Evolutionary conservation across 225 moss, liverwort and hornwort genomes (phyloP), one percentile per base, ranked within the genome.

Genomic region (Lunularia cruciata): DNA sequence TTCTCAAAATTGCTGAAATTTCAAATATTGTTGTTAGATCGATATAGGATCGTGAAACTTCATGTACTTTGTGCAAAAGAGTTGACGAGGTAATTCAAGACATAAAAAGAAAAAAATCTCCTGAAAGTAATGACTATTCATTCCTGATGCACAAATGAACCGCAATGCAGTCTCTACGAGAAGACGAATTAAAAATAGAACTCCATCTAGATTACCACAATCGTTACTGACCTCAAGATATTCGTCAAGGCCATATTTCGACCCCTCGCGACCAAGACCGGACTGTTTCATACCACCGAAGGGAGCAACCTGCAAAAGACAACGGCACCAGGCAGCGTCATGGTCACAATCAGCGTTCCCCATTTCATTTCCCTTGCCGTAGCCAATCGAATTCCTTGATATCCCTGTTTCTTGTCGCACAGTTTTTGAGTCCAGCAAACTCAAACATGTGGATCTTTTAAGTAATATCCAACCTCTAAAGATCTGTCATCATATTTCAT

Each of bases 241-340:
- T 72, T 93, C 98, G 68, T 98, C 98, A 49, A 98, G 83, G n/a
- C 93, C 98, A 47, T 98, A 98, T 67, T 77, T 89, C 33, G 91
- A 93, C 32, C 98, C 98, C 69, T 98, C 98, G 36, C 93, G 82
- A 39, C 93, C 98, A 43, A 98, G 84, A 49, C 93, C 93, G 68
- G 93, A 98, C 76, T 93, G 89, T 76, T 98, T 98, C 60, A 82
- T 80, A 47, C 98, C 89, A 51, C 98, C 98, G 65, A 98, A 98
- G 34, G 98, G 98, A 47, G 93, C 98, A 56, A 98, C 98, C 96
- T 96, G 31, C 5, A 19, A 12, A 4, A 65, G 8, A 79, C 65
- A n/a, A n/a, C n/a, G n/a, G n/a, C n/a, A n/a, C n/a, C n/a, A n/a
- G n/a, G n/a, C n/a, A n/a, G n/a, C n/a, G n/a, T n/a, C n/a, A n/a